Percentiles rank a stretch among this genome's conserved stretches.
Evolutionary conservation across 2,329 filamentous ascomycete genomes (phyloP).

Genomic region (Calcarisporium arbuscula): DNA sequence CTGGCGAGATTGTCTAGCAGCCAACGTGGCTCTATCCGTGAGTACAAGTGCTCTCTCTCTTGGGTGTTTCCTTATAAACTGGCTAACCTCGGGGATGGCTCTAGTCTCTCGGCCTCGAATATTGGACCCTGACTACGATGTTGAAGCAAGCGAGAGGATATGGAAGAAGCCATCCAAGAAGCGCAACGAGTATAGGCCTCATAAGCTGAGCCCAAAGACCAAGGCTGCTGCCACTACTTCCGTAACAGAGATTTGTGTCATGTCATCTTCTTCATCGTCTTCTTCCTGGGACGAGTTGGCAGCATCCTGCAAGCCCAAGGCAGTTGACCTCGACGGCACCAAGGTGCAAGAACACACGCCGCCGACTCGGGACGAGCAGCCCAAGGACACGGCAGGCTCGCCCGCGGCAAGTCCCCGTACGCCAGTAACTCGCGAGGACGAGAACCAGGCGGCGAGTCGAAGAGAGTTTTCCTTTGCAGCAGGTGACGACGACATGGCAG

Average conservation of each 20-base stretch:
- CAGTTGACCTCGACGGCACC: too few relatives aligned
- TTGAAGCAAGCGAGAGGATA: conserved; percentile 25
- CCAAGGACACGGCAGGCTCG: too few relatives aligned
- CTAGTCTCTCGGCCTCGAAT: conserved; percentile 16
- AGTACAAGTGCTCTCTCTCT: too few relatives aligned
- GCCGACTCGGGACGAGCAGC: too few relatives aligned
- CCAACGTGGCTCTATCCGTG: neutral
- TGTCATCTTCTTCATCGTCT: conserved; percentile 2
- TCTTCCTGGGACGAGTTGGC: conserved; percentile 3
- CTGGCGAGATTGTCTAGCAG: neutral
- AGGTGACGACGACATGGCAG: conserved; percentile 16
- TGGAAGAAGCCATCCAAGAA: too few relatives aligned
- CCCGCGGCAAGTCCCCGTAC: too few relatives aligned
- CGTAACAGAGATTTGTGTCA: neutral
- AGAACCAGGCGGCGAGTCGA: too few relatives aligned
- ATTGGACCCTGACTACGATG: conserved; percentile 14
- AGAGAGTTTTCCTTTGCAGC: conserved; percentile 22
- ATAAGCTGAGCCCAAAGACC: conserved; percentile 5
- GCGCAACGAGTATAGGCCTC: too few relatives aligned
- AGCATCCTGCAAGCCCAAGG: conserved; percentile 2
- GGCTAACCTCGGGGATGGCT: too few relatives aligned
- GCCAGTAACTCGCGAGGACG: too few relatives aligned
- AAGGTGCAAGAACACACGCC: too few relatives aligned
- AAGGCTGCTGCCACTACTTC: neutral
- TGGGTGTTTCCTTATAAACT: too few relatives aligned